Conservation (phyloP, 192 early-diverging fungal species). For the Umbelopsis ramanniana region DNA sequence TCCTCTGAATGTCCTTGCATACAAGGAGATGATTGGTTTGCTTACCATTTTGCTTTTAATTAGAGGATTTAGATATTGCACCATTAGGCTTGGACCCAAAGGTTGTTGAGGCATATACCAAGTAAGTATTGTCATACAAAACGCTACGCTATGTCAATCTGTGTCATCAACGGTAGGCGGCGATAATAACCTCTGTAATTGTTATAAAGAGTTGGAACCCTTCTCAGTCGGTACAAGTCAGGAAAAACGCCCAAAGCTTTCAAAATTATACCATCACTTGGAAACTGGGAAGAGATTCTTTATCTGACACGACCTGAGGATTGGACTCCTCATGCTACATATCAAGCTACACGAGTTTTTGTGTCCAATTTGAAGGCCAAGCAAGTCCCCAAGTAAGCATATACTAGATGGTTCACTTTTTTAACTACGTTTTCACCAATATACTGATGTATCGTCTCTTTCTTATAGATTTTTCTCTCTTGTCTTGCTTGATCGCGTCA, state of each 20-base stretch:
- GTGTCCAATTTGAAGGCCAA: slow-evolving; percentile 95
- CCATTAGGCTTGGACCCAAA: slow-evolving; percentile 79
- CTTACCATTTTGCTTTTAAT: slow-evolving; percentile 31
- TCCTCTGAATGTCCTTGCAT: neutral
- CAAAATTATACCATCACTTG: slow-evolving; percentile 95
- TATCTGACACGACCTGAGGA: slow-evolving; percentile 87
- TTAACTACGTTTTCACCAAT: no score
- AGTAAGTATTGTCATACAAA: slow-evolving; percentile 45
- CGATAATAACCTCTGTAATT: neutral
- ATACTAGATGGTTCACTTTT: no score
- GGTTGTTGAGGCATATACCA: slow-evolving; percentile 93
- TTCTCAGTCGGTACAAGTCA: slow-evolving; percentile 91
- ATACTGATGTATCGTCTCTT: neutral
- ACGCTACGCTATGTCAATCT: neutral
- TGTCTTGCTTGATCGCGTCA: slow-evolving; percentile 88
- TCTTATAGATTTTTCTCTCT: slow-evolving; percentile 74
- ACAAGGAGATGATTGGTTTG: neutral
- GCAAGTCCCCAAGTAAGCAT: slow-evolving; percentile 77
- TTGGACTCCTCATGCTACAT: slow-evolving; percentile 97
- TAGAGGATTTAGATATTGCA: slow-evolving; percentile 47
- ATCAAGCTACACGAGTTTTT: slow-evolving; percentile 96
- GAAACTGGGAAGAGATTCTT: slow-evolving; percentile 97
- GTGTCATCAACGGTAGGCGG: neutral
- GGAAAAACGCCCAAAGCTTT: slow-evolving; percentile 97
- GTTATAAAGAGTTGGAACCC: slow-evolving; percentile 71